Base-by-base conservation (phyloP, 108 stramenopile genomes). In the Nannochloropsis oceanica region DNA sequence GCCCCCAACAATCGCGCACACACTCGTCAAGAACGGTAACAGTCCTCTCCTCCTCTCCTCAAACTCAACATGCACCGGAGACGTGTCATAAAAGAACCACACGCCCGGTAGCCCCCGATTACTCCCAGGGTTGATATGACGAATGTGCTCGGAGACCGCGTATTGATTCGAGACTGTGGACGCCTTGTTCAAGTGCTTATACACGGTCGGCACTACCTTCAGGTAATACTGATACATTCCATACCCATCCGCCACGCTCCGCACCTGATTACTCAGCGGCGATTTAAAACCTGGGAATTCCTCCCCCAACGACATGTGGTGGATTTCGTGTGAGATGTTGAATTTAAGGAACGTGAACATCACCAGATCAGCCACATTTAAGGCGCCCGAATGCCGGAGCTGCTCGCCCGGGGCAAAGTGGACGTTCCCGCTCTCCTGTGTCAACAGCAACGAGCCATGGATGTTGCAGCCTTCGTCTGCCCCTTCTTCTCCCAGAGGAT, bases 81-180 rank as follows among this genome's bases (percentile, higher is more conserved):
- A 93, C 11, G 97, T 93, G 91, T 99, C 96, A 90, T 99, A 99
- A 85, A 95, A 96, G 91, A 99, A 96, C 87, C 96, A 99, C 12
- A 99, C 95, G 14, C 98, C 97, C 11, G 97, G 98, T 27, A 99
- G 90, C 59, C 96, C 98, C 46, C 95, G 91, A 27, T 26, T 90
- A 26, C 91, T 86, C 43, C 98, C 98, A 12, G 96, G 95, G 34
- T 92, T 91, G 9, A 97, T 95, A 90, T 97, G 98, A 26, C 96
- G 89, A 81, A 96, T 89, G 89, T 99, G 98, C 83, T 99, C 98
- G 84, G 98, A 97, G 34, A 97, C 98, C 44, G 93, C 93, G 91
- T 95, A 99, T 91, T 99, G 97, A 85, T 96, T 95, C 27, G 94
- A 95, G 50, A 92, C 86, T 80, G 97, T 94, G 27, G 89, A 89